Percentiles rank a stretch among this genome's conserved stretches.
Evolutionary conservation across 495 filamentous ascomycete genomes (phyloP).

Genomic region (Cairneyella variabilis): DNA sequence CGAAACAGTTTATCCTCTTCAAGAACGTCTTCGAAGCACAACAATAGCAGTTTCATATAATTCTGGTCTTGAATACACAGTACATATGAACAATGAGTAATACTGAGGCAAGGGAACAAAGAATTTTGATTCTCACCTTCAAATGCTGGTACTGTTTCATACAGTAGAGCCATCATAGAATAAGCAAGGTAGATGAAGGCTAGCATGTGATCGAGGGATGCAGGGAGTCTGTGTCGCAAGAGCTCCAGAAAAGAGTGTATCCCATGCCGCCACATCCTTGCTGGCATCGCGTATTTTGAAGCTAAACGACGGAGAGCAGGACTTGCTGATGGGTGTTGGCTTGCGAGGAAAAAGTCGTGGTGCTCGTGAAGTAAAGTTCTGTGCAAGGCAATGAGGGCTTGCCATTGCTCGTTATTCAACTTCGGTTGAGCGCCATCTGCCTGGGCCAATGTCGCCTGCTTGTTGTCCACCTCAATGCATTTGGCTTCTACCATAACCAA

Average conservation of each 20-base stretch:
- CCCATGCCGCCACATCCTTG: constrained; percentile 79
- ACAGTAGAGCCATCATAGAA: constrained; percentile 72
- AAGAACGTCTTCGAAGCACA: too few species aligned
- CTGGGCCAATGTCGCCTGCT: constrained; percentile 39
- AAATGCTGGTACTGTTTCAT: constrained; percentile 72
- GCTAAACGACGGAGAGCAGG: constrained; percentile 54
- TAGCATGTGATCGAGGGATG: constrained; percentile 73
- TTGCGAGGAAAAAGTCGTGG: constrained; percentile 77
- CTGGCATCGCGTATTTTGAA: constrained; percentile 73
- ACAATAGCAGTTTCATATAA: too few species aligned
- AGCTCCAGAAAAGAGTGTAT: constrained; percentile 78
- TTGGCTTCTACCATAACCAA: constrained; percentile 78
- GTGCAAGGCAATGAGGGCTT: constrained; percentile 68
- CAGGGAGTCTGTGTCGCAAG: constrained; percentile 63
- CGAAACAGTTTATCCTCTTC: too few species aligned
- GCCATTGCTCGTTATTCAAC: constrained; percentile 64
- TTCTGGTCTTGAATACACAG: too few species aligned
- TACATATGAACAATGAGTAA: too few species aligned
- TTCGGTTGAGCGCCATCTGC: constrained; percentile 31
- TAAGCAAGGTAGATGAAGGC: constrained; percentile 80
- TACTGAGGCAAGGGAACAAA: too few species aligned
- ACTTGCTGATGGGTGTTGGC: constrained; percentile 68
- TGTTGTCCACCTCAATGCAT: constrained; percentile 64
- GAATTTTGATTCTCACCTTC: too few species aligned
- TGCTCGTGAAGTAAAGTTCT: constrained; percentile 71